These are phyloP conservation scores for Discostella pseudostelligera DNA, from an alignment of 108 stramenopile genomes.

Conservation along the genomic window DNA sequence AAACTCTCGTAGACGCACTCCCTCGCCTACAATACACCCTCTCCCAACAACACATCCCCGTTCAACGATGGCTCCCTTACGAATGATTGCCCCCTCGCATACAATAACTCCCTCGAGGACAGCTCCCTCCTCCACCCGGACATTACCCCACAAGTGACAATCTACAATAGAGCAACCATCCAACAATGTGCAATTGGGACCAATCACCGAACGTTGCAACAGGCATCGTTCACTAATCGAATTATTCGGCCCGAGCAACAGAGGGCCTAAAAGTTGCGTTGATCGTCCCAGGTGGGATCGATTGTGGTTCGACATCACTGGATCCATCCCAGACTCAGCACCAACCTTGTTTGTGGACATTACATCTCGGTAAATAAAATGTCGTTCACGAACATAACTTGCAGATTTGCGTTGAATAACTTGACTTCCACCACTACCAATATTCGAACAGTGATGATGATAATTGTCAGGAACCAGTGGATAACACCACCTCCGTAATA, in stretches of 20 bases:
- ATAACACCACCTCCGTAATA: slow-evolving; percentile 93
- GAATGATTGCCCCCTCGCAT: slow-evolving; percentile 64
- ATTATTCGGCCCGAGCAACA: slow-evolving; percentile 64
- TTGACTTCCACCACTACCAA: slow-evolving; percentile 20
- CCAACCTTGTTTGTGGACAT: slow-evolving; percentile 34
- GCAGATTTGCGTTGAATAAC: slow-evolving; percentile 30
- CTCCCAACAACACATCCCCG: slow-evolving; percentile 88
- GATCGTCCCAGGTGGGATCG: slow-evolving; percentile 65
- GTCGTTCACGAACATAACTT: slow-evolving; percentile 54
- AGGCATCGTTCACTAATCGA: slow-evolving; percentile 71
- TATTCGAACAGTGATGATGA: slow-evolving; percentile 37
- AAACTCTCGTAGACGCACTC: slow-evolving; percentile 76
- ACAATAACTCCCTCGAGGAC: slow-evolving; percentile 66
- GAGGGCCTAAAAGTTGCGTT: slow-evolving; percentile 58
- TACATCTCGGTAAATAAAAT: slow-evolving; percentile 57
- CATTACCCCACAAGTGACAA: slow-evolving; percentile 87
- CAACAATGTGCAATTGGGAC: slow-evolving; percentile 69
- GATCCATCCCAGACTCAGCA: neutral
- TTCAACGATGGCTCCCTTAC: slow-evolving; percentile 66
- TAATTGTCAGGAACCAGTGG: slow-evolving; percentile 90
- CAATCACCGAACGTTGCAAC: slow-evolving; percentile 71
- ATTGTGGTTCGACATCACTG: slow-evolving; percentile 22
- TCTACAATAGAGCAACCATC: slow-evolving; percentile 54
- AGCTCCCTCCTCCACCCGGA: slow-evolving; percentile 70
- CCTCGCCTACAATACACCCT: slow-evolving; percentile 84